Percentiles rank a stretch among this genome's conserved stretches.
Evolutionary conservation across 2,329 filamentous ascomycete genomes (phyloP).

Genomic region (Fusarium anthophilum): DNA sequence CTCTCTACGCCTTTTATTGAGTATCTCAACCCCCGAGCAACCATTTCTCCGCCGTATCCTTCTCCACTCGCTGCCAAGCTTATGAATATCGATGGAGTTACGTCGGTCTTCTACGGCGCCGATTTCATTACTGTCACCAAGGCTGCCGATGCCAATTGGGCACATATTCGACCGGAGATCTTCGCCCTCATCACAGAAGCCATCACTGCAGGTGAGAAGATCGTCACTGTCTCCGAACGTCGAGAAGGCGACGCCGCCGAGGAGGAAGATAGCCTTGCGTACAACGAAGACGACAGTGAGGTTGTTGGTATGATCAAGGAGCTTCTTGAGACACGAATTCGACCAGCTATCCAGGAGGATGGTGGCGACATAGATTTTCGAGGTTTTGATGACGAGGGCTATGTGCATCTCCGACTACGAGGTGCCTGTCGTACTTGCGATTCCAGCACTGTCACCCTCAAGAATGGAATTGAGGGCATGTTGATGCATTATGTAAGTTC

Average conservation of each 20-base stretch:
- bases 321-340: slow-evolving; percentile 90
- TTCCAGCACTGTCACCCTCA: slow-evolving; percentile 94
- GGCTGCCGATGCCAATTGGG: slow-evolving; percentile 87
- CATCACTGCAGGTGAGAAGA: slow-evolving; percentile 81
- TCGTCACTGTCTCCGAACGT: slow-evolving; percentile 77
- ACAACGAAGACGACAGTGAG: slow-evolving; percentile 91
- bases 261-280: slow-evolving; percentile 76
- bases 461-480: slow-evolving; percentile 99
- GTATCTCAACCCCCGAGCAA: slow-evolving; percentile 88
- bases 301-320: slow-evolving; percentile 99
- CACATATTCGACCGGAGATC: slow-evolving; percentile 92
- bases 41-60: slow-evolving; percentile 86
- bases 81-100: slow-evolving; percentile 94
- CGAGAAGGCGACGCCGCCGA: slow-evolving; percentile 59
- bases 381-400: slow-evolving; percentile 83
- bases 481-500: slow-evolving; percentile 89
- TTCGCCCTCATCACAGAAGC: slow-evolving; percentile 95
- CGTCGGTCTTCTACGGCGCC: slow-evolving; percentile 89
- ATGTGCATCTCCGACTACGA: slow-evolving; percentile 85
- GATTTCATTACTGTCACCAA: slow-evolving; percentile 99
- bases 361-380: slow-evolving; percentile 97
- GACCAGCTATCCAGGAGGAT: slow-evolving; percentile 96
- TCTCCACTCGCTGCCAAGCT: slow-evolving; percentile 91
- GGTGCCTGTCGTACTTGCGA: slow-evolving; percentile 97
- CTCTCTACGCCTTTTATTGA: slow-evolving; percentile 85